These are phyloP conservation scores for Alternaria tenuissima DNA, from an alignment of 2,329 filamentous ascomycete species.

Conservation along the genomic window DNA sequence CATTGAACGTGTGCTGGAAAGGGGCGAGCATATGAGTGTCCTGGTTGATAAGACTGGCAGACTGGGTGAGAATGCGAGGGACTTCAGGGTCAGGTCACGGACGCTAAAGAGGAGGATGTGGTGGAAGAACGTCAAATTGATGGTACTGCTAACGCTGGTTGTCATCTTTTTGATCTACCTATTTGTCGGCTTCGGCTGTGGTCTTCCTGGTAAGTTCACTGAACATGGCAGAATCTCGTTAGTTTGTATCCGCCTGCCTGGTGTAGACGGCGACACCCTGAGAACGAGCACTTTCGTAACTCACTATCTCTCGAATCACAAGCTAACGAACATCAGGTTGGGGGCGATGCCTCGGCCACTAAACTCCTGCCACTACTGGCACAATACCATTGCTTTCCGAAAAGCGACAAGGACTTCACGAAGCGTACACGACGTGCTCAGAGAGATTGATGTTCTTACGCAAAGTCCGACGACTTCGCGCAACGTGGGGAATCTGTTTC, in stretches of 20 bases:
- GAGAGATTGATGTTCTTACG: background rate
- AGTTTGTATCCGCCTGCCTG: no score
- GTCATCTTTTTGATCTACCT: slow-evolving; percentile 75
- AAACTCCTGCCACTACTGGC: slow-evolving; percentile 1
- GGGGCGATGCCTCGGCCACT: slow-evolving; percentile 48
- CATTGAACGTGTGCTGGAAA: slow-evolving; percentile 86
- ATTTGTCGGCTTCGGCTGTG: slow-evolving; percentile 76
- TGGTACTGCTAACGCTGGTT: slow-evolving; percentile 79
- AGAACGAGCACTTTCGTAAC: background rate
- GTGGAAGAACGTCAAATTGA: slow-evolving; percentile 99
- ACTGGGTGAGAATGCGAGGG: slow-evolving; percentile 83
- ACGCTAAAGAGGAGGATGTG: slow-evolving; percentile 94
- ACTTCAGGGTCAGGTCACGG: slow-evolving; percentile 87
- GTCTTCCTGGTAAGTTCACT: slow-evolving; percentile 62
- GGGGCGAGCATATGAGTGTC: slow-evolving; percentile 88
- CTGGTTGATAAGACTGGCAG: slow-evolving; percentile 97
- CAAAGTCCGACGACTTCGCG: background rate
- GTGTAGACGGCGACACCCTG: no score
- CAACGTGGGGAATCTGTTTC: slow-evolving; percentile 2
- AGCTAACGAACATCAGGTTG: slow-evolving; percentile 43
- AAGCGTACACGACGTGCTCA: background rate
- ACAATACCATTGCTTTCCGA: background rate
- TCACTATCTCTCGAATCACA: background rate
- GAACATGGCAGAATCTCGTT: background rate
- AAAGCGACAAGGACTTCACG: background rate